Evolutionary conservation across 202 grass and related monocot species (phyloP), one percentile per base, ranked within the genome.

Genomic region (Saccharum hybrid): DNA sequence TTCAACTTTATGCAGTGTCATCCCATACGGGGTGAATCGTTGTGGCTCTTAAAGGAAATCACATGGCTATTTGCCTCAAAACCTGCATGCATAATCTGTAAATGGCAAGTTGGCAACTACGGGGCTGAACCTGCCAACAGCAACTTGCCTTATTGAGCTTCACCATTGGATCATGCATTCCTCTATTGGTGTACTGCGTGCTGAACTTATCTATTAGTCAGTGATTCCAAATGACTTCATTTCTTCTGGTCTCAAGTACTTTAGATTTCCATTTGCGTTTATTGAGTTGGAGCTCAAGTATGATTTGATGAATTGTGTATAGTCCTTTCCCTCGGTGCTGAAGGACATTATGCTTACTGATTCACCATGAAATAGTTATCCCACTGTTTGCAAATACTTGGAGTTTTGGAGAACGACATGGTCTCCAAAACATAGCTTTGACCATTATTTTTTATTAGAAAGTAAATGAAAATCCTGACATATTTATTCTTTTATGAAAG

Each of bases 191-290:
- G 6, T 36, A 11, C 30, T 10, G 21, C 28, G 9, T 31, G 38
- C 68, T 57, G 56, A 84, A 88, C 15, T 0, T 69, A 16, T 83
- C 30, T 31, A 60, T 71, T 57, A 66, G 51, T 80, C 26, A 81
- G 65, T 71, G n/a, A 36, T 45, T 64, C 56, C 67, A 8, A 54
- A 40, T 51, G 10, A 21, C 19, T 59, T 79, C 51, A 36, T 5
- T 38, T 81, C 49, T 49, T 49, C 4, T 49, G 46, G 14, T 49
- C 14, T 5, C 46, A 49, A 49, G 16, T n/a, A 19, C 51, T 56
- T 56, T 19, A 56, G 28, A 22, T 38, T 37, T 64, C 56, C 48
- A 8, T 67, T 34, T 79, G 18, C 66, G 67, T 79, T 42, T 81
- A n/a, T 72, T 68, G 23, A 61, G 3, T 39, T 79, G 7, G 38